Conservation (phyloP, 2,329 filamentous ascomycete species). For the Thyridium curvatum region DNA sequence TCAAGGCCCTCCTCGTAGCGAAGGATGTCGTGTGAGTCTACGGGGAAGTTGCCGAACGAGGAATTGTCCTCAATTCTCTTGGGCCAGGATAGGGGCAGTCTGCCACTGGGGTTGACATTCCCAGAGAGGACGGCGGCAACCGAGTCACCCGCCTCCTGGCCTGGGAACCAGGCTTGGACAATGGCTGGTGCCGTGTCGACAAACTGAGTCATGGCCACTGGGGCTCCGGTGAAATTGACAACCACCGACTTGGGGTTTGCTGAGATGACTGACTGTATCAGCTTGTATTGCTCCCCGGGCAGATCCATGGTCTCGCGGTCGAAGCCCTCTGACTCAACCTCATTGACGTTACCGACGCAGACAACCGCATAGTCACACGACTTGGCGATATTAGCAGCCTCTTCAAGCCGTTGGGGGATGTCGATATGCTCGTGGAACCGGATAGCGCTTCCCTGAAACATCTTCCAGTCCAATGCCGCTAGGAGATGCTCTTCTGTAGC, state of each 20-base stretch:
- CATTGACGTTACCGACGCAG: conserved; percentile 67
- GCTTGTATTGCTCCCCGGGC: conserved; percentile 61
- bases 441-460: too few species aligned
- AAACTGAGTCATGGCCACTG: conserved; percentile 62
- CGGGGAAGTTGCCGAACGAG: conserved; percentile 57
- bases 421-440: too few species aligned
- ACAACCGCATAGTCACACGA: conserved; percentile 68
- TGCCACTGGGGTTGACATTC: conserved; percentile 62
- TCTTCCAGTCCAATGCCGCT: too few species aligned
- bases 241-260: conserved; percentile 64
- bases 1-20: conserved; percentile 66
- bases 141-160: conserved; percentile 75
- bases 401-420: conserved; percentile 61
- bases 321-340: conserved; percentile 71
- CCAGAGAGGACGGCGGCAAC: conserved; percentile 72
- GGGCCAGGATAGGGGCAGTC: conserved; percentile 59
- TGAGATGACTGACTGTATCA: conserved; percentile 59
- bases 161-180: conserved; percentile 73
- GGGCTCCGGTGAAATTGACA: conserved; percentile 69
- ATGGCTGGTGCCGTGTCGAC: conserved; percentile 47
- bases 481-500: too few species aligned
- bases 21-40: conserved; percentile 55
- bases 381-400: conserved; percentile 60
- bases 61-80: conserved; percentile 55
- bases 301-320: conserved; percentile 74